These are phyloP conservation scores for Sphenostylis stenocarpa DNA, from an alignment of 306 rosid genomes.

Conservation along the genomic window DNA sequence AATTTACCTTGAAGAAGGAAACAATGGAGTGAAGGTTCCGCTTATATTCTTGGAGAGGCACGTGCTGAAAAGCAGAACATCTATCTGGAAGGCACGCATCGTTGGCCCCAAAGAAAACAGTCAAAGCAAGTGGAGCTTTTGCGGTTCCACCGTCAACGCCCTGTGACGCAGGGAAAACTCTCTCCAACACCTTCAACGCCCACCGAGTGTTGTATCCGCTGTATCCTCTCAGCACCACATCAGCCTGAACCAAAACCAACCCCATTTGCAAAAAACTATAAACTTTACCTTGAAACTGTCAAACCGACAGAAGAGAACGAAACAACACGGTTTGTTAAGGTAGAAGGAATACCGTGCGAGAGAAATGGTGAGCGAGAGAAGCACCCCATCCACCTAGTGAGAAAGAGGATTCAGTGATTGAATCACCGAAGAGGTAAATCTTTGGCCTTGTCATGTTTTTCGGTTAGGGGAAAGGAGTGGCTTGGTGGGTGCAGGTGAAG, in stretches of 20 bases:
- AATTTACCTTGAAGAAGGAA: conserved; percentile 71
- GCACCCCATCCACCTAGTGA: conserved; percentile 85
- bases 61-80: conserved; percentile 73
- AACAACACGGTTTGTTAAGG: not conserved
- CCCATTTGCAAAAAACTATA: conserved; percentile 22
- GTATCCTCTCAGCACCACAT: conserved; percentile 82
- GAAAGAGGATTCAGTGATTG: conserved; percentile 77
- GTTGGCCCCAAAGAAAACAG: conserved; percentile 90
- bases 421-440: conserved; percentile 84
- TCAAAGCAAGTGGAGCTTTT: conserved; percentile 59
- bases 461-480: not conserved
- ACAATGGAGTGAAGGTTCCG: conserved; percentile 60
- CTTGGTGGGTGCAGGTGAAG: not conserved
- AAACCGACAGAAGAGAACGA: not conserved
- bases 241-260: conserved; percentile 31
- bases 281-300: conserved; percentile 16
- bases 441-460: conserved; percentile 56
- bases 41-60: conserved; percentile 69
- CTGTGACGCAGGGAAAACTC: conserved; percentile 49
- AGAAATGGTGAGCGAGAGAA: conserved; percentile 72
- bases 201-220: conserved; percentile 89
- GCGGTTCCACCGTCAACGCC: conserved; percentile 20
- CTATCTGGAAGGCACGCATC: conserved; percentile 78
- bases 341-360: conserved; percentile 52
- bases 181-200: conserved; percentile 72